A percentile compares a stretch with the other conserved stretches of the same genome.
Evolutionary conservation across 108 stramenopile species (phyloP).

Genomic region (Cyclotella distinguenda): DNA sequence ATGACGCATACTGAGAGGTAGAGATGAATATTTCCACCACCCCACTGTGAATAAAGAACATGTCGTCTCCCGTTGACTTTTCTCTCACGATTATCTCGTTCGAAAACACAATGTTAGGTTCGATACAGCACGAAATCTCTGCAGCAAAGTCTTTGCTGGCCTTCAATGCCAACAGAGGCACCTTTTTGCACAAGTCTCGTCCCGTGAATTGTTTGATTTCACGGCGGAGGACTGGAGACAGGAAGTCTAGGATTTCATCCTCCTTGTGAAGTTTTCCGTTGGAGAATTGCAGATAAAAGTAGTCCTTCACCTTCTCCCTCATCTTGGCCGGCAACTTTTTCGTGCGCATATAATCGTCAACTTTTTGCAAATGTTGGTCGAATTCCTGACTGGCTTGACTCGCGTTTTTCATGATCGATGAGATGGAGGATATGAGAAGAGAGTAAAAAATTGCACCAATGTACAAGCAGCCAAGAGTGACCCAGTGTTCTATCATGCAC

Average conservation of each 20-base stretch:
- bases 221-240: slow-evolving; percentile 55
- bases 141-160: slow-evolving; percentile 44
- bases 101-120: slow-evolving; percentile 55
- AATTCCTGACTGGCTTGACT: slow-evolving; percentile 62
- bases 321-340: slow-evolving; percentile 57
- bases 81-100: slow-evolving; percentile 58
- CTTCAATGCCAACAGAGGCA: slow-evolving; percentile 50
- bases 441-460: slow-evolving; percentile 66
- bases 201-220: slow-evolving; percentile 60
- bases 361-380: slow-evolving; percentile 52
- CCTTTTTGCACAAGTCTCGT: slow-evolving; percentile 54
- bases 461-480: slow-evolving; percentile 60
- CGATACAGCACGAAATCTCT: slow-evolving; percentile 48
- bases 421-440: slow-evolving; percentile 63
- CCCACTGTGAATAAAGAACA: slow-evolving; percentile 62
- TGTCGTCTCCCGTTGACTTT: slow-evolving; percentile 57
- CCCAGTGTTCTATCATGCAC: slow-evolving; percentile 66
- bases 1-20: slow-evolving; percentile 19
- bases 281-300: slow-evolving; percentile 59
- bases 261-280: slow-evolving; percentile 65
- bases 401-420: slow-evolving; percentile 51
- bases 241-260: slow-evolving; percentile 47
- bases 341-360: slow-evolving; percentile 69
- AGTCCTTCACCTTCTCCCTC: slow-evolving; percentile 67
- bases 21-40: slow-evolving; percentile 52